Conservation (phyloP, 2,329 filamentous ascomycete genomes). For the Colletotrichum destructivum region DNA sequence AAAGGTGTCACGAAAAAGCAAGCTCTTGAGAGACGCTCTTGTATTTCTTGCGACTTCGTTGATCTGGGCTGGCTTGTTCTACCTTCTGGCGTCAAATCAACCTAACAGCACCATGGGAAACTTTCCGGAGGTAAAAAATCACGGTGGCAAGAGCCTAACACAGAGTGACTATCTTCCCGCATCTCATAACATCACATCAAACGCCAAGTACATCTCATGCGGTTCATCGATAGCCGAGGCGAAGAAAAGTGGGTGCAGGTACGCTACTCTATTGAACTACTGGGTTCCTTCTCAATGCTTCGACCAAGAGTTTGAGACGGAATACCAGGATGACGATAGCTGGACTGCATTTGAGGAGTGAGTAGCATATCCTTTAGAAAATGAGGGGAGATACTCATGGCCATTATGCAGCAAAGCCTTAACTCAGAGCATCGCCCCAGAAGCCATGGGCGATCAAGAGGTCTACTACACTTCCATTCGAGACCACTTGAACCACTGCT, state of each 20-base stretch:
- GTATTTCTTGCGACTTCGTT: slow-evolving; percentile 42
- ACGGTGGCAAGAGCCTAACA: too few species aligned
- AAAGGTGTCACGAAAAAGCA: slow-evolving; percentile 8
- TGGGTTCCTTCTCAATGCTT: slow-evolving; percentile 46
- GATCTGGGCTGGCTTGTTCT: slow-evolving; percentile 43
- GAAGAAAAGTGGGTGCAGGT: slow-evolving; percentile 42
- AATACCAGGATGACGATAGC: slow-evolving; percentile 47
- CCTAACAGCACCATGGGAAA: not conserved
- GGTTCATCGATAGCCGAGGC: slow-evolving; percentile 44
- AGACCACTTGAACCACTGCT: slow-evolving; percentile 48
- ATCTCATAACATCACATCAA: slow-evolving; percentile 44
- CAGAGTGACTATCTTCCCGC: not conserved
- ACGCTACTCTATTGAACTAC: slow-evolving; percentile 47
- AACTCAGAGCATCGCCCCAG: slow-evolving; percentile 42
- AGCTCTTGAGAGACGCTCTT: slow-evolving; percentile 9
- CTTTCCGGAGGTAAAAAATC: not conserved
- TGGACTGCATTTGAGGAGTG: slow-evolving; percentile 44
- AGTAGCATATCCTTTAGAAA: not conserved
- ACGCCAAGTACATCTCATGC: slow-evolving; percentile 43
- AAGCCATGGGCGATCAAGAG: slow-evolving; percentile 44
- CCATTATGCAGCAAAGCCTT: slow-evolving; percentile 40
- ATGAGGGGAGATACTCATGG: not conserved
- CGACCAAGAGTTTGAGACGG: slow-evolving; percentile 46
- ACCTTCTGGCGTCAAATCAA: slow-evolving; percentile 25
- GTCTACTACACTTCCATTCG: slow-evolving; percentile 45